Conservation (phyloP, 192 early-diverging fungal genomes). For the Backusella australiensis region DNA sequence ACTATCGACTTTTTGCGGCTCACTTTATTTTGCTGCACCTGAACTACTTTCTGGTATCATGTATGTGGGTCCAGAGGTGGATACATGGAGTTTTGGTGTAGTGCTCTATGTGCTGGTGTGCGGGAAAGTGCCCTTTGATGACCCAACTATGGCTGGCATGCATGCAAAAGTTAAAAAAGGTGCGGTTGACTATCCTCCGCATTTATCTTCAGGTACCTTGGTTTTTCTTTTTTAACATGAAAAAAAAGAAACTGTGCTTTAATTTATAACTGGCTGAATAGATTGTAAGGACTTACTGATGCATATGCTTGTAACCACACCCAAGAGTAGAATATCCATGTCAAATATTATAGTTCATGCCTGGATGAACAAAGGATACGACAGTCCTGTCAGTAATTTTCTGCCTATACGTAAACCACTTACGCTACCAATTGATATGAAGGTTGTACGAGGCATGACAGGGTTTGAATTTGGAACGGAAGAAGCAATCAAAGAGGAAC, state of each 20-base stretch:
- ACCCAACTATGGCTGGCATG: constrained; percentile 79
- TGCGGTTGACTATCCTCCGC: constrained; percentile 73
- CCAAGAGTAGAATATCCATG: constrained; percentile 63
- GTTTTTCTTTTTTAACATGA: constrained; percentile 42
- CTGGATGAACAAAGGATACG: constrained; percentile 73
- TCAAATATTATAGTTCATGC: constrained; percentile 66
- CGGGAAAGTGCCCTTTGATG: constrained; percentile 81
- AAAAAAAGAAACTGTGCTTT: background rate
- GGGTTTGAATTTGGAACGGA: constrained; percentile 76
- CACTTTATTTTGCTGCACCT: constrained; percentile 79
- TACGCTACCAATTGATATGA: constrained; percentile 50
- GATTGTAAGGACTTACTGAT: constrained; percentile 59
- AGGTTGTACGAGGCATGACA: constrained; percentile 64
- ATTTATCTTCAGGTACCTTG: constrained; percentile 59
- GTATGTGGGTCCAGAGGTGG: constrained; percentile 81
- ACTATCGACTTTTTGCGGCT: constrained; percentile 56
- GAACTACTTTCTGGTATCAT: constrained; percentile 80
- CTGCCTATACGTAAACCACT: constrained; percentile 57
- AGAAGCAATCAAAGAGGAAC: constrained; percentile 48
- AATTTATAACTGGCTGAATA: background rate
- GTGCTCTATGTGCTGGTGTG: constrained; percentile 81
- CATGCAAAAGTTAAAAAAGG: constrained; percentile 83
- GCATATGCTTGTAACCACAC: constrained; percentile 69
- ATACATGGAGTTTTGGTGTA: constrained; percentile 87
- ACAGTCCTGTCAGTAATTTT: constrained; percentile 58